Evolutionary conservation across 148 eudicot genomes (phyloP).

Genomic region (Spergularia bocconei): DNA sequence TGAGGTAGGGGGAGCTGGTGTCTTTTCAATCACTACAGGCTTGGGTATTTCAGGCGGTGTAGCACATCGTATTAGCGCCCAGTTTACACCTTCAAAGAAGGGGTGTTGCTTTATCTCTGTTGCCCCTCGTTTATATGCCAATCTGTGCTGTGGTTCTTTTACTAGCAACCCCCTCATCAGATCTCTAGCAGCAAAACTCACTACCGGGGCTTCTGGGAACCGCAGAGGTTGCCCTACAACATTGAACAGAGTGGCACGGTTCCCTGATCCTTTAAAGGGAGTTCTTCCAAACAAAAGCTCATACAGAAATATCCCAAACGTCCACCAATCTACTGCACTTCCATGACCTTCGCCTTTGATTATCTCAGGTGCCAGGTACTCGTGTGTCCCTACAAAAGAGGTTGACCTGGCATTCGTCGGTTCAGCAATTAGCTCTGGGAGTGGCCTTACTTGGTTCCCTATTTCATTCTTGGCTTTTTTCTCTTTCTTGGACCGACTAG

Average conservation of each 20-base stretch:
- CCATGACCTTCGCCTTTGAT: slow-evolving; percentile 67
- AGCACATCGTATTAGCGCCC: slow-evolving; percentile 67
- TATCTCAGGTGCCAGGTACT: slow-evolving; percentile 61
- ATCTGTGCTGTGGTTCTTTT: slow-evolving; percentile 60
- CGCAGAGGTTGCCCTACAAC: slow-evolving; percentile 69
- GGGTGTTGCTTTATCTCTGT: slow-evolving; percentile 71
- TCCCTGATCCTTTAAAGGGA: slow-evolving; percentile 66
- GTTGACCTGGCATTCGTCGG: slow-evolving; percentile 64
- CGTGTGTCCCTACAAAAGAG: slow-evolving; percentile 73
- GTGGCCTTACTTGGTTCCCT: slow-evolving; percentile 52
- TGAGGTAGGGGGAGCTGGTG: slow-evolving; percentile 21
- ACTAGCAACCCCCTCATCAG: slow-evolving; percentile 55
- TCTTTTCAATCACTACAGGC: slow-evolving; percentile 41
- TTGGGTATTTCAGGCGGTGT: slow-evolving; percentile 60
- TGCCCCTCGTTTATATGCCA: slow-evolving; percentile 59
- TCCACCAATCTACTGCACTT: slow-evolving; percentile 75
- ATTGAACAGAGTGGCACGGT: slow-evolving; percentile 61
- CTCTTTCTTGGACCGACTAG: slow-evolving; percentile 59
- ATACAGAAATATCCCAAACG: slow-evolving; percentile 59
- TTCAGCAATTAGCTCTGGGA: slow-evolving; percentile 64
- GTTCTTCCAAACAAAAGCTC: slow-evolving; percentile 60
- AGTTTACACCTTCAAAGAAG: slow-evolving; percentile 62
- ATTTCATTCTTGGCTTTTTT: slow-evolving; percentile 45
- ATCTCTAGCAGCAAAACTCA: slow-evolving; percentile 57
- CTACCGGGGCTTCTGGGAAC: slow-evolving; percentile 54